Base-by-base conservation (phyloP, 768 basidiomycete genomes). In the Tephrocybe sp. region DNA sequence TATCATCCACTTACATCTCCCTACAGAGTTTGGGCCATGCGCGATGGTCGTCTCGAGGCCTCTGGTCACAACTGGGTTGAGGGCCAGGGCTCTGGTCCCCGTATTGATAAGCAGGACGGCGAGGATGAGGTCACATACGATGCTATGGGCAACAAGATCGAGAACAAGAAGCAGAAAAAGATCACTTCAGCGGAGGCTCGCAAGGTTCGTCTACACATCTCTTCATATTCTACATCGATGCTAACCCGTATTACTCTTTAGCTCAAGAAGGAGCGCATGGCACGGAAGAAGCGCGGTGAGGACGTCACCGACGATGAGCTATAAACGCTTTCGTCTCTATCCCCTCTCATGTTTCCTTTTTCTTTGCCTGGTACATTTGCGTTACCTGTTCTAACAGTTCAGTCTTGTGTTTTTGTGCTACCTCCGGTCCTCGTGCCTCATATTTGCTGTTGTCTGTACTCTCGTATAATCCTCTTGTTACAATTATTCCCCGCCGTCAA, bases 1-100 rank as follows among this genome's bases (percentile, higher is more conserved):
- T n/a, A n/a, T n/a, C n/a, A n/a, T n/a, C n/a, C n/a, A n/a, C n/a
- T n/a, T n/a, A n/a, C n/a, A n/a, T n/a, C n/a, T n/a, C n/a, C n/a
- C 34, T 50, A 9, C 50, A 77, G 76, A 77, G 94, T 98, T 36
- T 98, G 97, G 97, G 96, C 97, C 34, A 99, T 98, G 97, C 86
- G 90, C 45, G 93, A 98, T 68, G 97, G 97, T 64, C 86, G 78
- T 62, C 85, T 98, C 58, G 93, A 95, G 77, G 93, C 96, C 5
- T 98, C 95, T 38, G 95, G 94, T 56, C 93, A 96, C 81, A 96
- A 97, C 83, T 97, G 95, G 96, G 93, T 97, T 65, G 97, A 98
- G 74, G 97, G 97, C 42, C 97, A 99, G 72, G 97, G 97, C 50
- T 80, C 93, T 17, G 96, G 96, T 10, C 71, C 93, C 38, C 86